A percentile compares a stretch with the other conserved stretches of the same genome.
Evolutionary conservation across 2,329 filamentous ascomycete species (phyloP).

Genomic region (Aphanocladium album): DNA sequence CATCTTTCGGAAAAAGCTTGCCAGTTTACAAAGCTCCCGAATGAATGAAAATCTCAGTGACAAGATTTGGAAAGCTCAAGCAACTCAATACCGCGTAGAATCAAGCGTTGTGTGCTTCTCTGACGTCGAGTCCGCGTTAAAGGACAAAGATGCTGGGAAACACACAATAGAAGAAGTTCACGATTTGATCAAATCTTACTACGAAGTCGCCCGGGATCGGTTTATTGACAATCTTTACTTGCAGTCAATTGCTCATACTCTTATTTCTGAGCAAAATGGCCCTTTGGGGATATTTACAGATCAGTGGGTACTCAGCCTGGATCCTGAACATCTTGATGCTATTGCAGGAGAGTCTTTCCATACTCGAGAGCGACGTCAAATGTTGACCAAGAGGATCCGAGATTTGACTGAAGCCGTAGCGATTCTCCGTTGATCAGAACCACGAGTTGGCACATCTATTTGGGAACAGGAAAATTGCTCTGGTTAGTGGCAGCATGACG

Average conservation of each 20-base stretch:
- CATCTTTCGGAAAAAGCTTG: slow-evolving; percentile 19
- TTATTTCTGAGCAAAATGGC: slow-evolving; percentile 22
- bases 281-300: slow-evolving; percentile 16
- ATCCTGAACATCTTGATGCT: not conserved
- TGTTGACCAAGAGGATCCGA: not conserved
- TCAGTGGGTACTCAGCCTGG: slow-evolving; percentile 1
- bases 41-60: slow-evolving; percentile 10
- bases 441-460: no score
- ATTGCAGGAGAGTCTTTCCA: not conserved
- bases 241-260: slow-evolving; percentile 24
- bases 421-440: not conserved
- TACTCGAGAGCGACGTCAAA: not conserved
- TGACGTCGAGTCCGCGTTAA: slow-evolving; percentile 15
- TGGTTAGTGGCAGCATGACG: no score
- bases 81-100: slow-evolving; percentile 14
- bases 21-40: not conserved
- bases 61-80: not conserved
- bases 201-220: slow-evolving; percentile 25
- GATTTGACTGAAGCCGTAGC: not conserved
- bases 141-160: slow-evolving; percentile 17
- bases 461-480: not conserved
- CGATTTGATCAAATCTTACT: slow-evolving; percentile 29
- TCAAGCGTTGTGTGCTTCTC: slow-evolving; percentile 13
- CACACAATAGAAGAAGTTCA: slow-evolving; percentile 24
- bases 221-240: slow-evolving; percentile 33